A percentile compares a stretch with the other conserved stretches of the same genome.
phyloP scores from a whole-genome alignment of 805 yeast genomes.

The Metschnikowia similis region DNA sequence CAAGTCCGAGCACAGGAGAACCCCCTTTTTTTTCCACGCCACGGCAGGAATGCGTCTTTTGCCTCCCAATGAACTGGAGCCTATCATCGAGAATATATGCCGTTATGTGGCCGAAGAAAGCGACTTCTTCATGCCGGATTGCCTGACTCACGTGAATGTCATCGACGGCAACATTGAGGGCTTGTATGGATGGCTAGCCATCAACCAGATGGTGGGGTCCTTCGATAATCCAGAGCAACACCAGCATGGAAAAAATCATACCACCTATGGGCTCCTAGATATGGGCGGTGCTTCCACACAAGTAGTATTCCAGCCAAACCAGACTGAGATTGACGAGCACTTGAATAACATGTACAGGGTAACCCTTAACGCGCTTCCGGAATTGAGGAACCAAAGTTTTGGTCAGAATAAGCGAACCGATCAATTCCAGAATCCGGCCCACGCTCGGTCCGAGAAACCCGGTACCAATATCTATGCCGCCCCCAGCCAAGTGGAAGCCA shows the following conservation, averaged over 20 bases:
- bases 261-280: slow-evolving; percentile 55
- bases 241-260: slow-evolving; percentile 40
- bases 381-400: slow-evolving; percentile 8
- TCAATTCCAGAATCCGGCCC: no score
- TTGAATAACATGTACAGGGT: slow-evolving; percentile 44
- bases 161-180: slow-evolving; percentile 68
- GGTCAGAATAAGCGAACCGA: background rate
- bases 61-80: slow-evolving; percentile 47
- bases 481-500: slow-evolving; percentile 20
- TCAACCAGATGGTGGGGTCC: slow-evolving; percentile 51
- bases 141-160: slow-evolving; percentile 53
- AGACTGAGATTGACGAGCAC: slow-evolving; percentile 42
- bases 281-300: slow-evolving; percentile 69
- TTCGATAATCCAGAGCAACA: slow-evolving; percentile 35
- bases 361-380: slow-evolving; percentile 35
- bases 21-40: slow-evolving; percentile 66
- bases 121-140: slow-evolving; percentile 56
- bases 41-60: slow-evolving; percentile 66
- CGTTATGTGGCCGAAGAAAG: slow-evolving; percentile 43
- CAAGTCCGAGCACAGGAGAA: slow-evolving; percentile 51
- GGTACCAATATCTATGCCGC: background rate
- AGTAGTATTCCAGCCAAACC: slow-evolving; percentile 57
- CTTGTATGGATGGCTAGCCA: slow-evolving; percentile 60
- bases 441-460: no score
- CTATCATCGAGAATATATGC: slow-evolving; percentile 47